Base-by-base conservation (phyloP, 345 rosid genomes). In the Dipteronia dyeriana region DNA sequence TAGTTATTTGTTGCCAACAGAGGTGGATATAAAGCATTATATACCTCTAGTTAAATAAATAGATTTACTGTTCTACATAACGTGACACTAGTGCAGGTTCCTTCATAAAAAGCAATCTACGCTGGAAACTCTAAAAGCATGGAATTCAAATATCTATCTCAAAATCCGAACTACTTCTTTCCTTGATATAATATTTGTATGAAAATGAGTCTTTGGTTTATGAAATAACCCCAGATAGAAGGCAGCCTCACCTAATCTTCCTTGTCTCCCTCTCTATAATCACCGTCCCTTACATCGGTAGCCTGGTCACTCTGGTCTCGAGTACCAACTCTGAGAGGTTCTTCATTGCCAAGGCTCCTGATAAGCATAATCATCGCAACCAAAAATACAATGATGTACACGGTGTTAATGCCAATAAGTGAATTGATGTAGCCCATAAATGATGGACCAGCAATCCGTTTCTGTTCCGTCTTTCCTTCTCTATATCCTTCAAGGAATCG, bases 401-500 rank as follows among this genome's bases (percentile, higher is more conserved):
- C 87, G 19, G 85, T 83, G 81, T 84, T 86, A 13, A 91, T 64
- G 75, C 94, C 92, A 0, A 96, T 81, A 65, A 91, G 79, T 6
- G 98, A 94, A 76, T 85, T 87, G 70, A 96, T 79, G 75, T 73
- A 91, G 25, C 93, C 91, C 83, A 91, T 85, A 60, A 96, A 54
- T 0, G 99, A 90, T 71, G 95, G 95, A 73, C 97, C 98, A 11
- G 82, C 83, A 59, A 94, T 62, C 77, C 75, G 79, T 75, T 85
- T 91, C 80, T 63, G 81, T 75, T 79, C 91, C 0, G 83, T 91
- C 78, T 85, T 84, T 73, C 99, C 98, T 88, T 81, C 88, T 84
- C 92, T 89, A 56, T 89, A 96, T 26, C 98, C 99, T 82, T 88
- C 88, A 9, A 96, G 79, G 80, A 94, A 94, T 74, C 65, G 81